Evolutionary conservation across 768 basidiomycete species (phyloP), one percentile per base, ranked within the genome.

Genomic region (Panellus pusillus): DNA sequence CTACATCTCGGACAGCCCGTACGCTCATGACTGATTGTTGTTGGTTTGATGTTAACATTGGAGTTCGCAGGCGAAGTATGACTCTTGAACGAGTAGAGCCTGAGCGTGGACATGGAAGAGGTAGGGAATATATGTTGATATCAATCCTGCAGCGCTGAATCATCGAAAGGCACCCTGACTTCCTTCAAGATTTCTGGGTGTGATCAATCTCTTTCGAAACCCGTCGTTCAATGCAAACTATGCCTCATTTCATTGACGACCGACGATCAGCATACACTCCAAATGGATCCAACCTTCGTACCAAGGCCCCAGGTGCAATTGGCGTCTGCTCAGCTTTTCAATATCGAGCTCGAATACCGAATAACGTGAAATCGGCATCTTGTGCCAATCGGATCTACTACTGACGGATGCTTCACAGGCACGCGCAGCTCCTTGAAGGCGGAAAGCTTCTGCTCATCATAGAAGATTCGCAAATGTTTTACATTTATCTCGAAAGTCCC

Each of bases 381-480:
- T 15, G 9, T 9, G 20, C 15, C n/a, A 32, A 15, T 32, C 42
- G 18, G 9, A 19, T 37, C 15, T 13, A 9, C 52, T 57, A 44
- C 50, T 27, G 32, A 42, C 36, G 13, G 28, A 46, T 44, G 13
- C 43, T 20, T 50, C 4, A 27, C 44, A 70, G 68, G 3, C 61
- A 65, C 57, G 52, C 60, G 0, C 79, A 81, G 52, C 60, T 82
- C 1, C 68, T 81, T 17, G 68, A 69, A 14, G 64, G 68, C 15
- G 69, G 70, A n/a, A 74, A 63, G 35, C 66, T 78, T 3, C 63
- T 83, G 9, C 60, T 82, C 4, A 65, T 82, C 1, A 52, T 76
- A 6, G 66, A 72, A 8, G 72, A 77, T 58, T 54, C 42, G 0
- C 72, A 71, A 8, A 64, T 69, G 29, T 32, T 79, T 14, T 60